Percentiles rank a stretch among this genome's conserved stretches.
Conservation (phyloP, 495 filamentous ascomycete genomes). For the Barbatosphaeria neglecta region DNA sequence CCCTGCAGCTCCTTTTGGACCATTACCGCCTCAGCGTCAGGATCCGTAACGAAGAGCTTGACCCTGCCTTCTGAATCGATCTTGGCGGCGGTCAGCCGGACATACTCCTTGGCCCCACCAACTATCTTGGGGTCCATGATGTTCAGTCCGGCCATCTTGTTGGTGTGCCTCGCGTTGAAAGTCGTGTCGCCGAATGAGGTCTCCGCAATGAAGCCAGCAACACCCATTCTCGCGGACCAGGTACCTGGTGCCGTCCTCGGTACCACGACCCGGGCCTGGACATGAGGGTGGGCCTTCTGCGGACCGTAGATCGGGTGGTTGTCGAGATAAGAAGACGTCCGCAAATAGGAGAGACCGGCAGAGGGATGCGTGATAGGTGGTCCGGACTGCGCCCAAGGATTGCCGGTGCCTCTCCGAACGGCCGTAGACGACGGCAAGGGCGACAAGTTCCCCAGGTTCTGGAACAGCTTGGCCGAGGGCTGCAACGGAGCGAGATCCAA, state of each 20-base stretch:
- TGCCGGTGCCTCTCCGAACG: conserved; percentile 5
- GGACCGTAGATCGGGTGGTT: conserved; percentile 84
- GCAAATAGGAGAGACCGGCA: conserved; percentile 75
- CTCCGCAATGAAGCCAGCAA: conserved; percentile 36
- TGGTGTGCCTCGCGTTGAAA: conserved; percentile 11
- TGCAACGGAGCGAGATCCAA: conserved; percentile 39
- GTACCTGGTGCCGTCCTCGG: neutral
- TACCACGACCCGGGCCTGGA: conserved; percentile 56
- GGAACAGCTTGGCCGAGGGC: conserved; percentile 1
- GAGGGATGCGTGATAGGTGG: conserved; percentile 85
- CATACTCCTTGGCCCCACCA: conserved; percentile 59
- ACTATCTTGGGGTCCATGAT: conserved; percentile 45
- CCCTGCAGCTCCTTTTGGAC: conserved; percentile 40
- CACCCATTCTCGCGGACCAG: conserved; percentile 19
- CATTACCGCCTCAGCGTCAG: conserved; percentile 30
- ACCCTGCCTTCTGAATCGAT: conserved; percentile 52
- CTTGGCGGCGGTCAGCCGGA: conserved; percentile 41
- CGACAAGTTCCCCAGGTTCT: neutral
- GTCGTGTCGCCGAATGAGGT: conserved; percentile 13
- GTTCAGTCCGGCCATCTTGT: conserved; percentile 21
- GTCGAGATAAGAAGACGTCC: conserved; percentile 52
- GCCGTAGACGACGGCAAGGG: neutral
- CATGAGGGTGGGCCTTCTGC: conserved; percentile 46
- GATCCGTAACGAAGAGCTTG: conserved; percentile 33
- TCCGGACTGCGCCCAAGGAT: conserved; percentile 45